phyloP scores from a whole-genome alignment of 768 basidiomycete species.

The Podaxis sp. region DNA sequence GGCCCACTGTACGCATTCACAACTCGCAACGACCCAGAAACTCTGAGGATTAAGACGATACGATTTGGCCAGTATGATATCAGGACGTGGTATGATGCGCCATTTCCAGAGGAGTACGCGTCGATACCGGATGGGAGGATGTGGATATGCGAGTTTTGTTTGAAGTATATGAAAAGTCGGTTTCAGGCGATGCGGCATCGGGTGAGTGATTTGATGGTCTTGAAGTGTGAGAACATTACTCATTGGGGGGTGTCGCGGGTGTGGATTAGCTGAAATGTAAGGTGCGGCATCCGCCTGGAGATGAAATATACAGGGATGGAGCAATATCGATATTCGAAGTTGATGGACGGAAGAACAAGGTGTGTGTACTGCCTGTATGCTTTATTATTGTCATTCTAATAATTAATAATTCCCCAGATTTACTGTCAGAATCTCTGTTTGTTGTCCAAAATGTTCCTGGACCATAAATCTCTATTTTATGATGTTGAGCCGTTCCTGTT shows the following conservation, averaged over 20 bases:
- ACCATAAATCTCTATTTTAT: slow-evolving; percentile 98
- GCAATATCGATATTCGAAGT: slow-evolving; percentile 93
- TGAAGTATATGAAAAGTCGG: slow-evolving; percentile 96
- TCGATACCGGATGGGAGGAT: slow-evolving; percentile 87
- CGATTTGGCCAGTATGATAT: slow-evolving; percentile 92
- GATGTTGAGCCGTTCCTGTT: slow-evolving; percentile 99
- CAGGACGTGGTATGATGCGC: slow-evolving; percentile 98
- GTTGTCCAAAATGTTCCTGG: slow-evolving; percentile 97
- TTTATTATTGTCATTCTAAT: not conserved
- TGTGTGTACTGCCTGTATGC: slow-evolving; percentile 22
- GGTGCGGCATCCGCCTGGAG: slow-evolving; percentile 91
- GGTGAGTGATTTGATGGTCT: slow-evolving; percentile 44
- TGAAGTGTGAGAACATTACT: too few relatives aligned
- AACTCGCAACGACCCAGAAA: slow-evolving; percentile 27
- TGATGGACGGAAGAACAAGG: slow-evolving; percentile 97
- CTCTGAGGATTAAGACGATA: slow-evolving; percentile 79
- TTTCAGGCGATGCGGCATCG: slow-evolving; percentile 86
- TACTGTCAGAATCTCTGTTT: slow-evolving; percentile 99
- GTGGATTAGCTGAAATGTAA: slow-evolving; percentile 85
- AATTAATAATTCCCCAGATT: slow-evolving; percentile 50
- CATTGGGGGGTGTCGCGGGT: not conserved
- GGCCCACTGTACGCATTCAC: slow-evolving; percentile 27
- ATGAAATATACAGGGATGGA: slow-evolving; percentile 96
- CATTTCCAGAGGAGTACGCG: slow-evolving; percentile 97
- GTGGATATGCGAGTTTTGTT: slow-evolving; percentile 97